Evolutionary conservation across 2,329 filamentous ascomycete species (phyloP).

Genomic region (Rosellinia necatrix): DNA sequence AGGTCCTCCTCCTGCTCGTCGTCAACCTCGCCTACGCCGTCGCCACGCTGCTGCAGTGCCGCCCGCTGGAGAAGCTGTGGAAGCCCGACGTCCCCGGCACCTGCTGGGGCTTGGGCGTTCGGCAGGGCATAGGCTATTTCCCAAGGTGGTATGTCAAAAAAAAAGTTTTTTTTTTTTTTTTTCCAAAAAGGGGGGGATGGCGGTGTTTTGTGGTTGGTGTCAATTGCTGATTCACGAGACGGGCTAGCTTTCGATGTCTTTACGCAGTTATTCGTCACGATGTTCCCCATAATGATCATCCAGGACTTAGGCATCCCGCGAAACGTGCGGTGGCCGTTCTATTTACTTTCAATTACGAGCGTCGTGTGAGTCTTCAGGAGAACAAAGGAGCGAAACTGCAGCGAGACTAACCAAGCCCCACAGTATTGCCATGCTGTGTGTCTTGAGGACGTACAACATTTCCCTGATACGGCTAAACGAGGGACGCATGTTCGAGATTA

Average conservation of each 20-base stretch:
- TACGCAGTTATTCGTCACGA: slow-evolving; percentile 44
- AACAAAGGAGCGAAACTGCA: background rate
- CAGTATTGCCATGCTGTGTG: slow-evolving; percentile 41
- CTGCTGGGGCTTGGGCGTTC: slow-evolving; percentile 42
- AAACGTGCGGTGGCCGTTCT: slow-evolving; percentile 43
- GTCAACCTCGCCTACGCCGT: slow-evolving; percentile 42
- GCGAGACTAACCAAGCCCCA: background rate
- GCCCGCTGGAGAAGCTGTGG: slow-evolving; percentile 46
- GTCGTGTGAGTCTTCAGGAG: slow-evolving; percentile 34
- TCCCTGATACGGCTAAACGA: slow-evolving; percentile 37
- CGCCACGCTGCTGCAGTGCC: slow-evolving; percentile 44
- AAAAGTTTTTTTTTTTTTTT: too few relatives aligned
- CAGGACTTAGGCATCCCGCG: slow-evolving; percentile 38
- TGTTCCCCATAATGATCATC: slow-evolving; percentile 42
- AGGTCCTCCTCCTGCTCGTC: slow-evolving; percentile 41
- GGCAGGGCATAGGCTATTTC: slow-evolving; percentile 43
- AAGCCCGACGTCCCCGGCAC: slow-evolving; percentile 35
- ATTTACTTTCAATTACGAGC: slow-evolving; percentile 38
- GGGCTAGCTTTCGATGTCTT: slow-evolving; percentile 44
- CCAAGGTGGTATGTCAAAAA: slow-evolving; percentile 38
- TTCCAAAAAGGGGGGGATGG: too few relatives aligned
- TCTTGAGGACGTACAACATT: slow-evolving; percentile 43
- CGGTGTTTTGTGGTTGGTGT: too few relatives aligned
- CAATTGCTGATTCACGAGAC: too few relatives aligned
- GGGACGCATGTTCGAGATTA: slow-evolving; percentile 39